Evolutionary conservation across 2,329 filamentous ascomycete species (phyloP).

Genomic region (Calycina herbarum): DNA sequence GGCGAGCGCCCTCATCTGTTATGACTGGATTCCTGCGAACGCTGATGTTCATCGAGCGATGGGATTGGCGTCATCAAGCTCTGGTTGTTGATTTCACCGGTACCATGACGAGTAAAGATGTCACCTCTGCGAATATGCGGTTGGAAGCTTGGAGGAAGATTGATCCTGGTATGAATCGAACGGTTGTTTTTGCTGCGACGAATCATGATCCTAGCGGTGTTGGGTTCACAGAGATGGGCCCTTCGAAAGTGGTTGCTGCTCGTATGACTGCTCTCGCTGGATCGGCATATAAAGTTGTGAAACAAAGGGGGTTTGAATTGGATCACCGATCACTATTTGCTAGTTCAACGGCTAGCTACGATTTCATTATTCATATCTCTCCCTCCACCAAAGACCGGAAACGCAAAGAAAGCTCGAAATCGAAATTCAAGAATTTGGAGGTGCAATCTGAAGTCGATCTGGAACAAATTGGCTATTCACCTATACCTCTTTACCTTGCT

Average conservation of each 20-base stretch:
- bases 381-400: slow-evolving; percentile 37
- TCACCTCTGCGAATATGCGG: slow-evolving; percentile 64
- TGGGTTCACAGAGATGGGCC: slow-evolving; percentile 74
- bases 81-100: slow-evolving; percentile 75
- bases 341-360: slow-evolving; percentile 74
- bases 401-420: slow-evolving; percentile 41
- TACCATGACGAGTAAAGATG: slow-evolving; percentile 61
- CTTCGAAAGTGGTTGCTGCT: slow-evolving; percentile 79
- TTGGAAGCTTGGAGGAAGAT: slow-evolving; percentile 84
- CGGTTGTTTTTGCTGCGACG: slow-evolving; percentile 78
- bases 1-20: slow-evolving; percentile 72
- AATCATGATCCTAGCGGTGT: slow-evolving; percentile 75
- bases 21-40: slow-evolving; percentile 81
- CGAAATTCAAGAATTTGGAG: slow-evolving; percentile 80
- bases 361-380: slow-evolving; percentile 74
- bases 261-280: slow-evolving; percentile 81
- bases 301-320: slow-evolving; percentile 51
- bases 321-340: slow-evolving; percentile 66
- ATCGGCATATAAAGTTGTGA: slow-evolving; percentile 67
- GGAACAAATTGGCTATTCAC: slow-evolving; percentile 55
- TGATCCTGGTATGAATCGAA: slow-evolving; percentile 83
- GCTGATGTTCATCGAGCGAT: slow-evolving; percentile 75
- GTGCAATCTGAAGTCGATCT: slow-evolving; percentile 48
- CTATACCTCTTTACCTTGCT: slow-evolving; percentile 60
- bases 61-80: slow-evolving; percentile 88